Evolutionary conservation across 352 stramenopile genomes (phyloP).

Genomic region (Globisporangium parvum): DNA sequence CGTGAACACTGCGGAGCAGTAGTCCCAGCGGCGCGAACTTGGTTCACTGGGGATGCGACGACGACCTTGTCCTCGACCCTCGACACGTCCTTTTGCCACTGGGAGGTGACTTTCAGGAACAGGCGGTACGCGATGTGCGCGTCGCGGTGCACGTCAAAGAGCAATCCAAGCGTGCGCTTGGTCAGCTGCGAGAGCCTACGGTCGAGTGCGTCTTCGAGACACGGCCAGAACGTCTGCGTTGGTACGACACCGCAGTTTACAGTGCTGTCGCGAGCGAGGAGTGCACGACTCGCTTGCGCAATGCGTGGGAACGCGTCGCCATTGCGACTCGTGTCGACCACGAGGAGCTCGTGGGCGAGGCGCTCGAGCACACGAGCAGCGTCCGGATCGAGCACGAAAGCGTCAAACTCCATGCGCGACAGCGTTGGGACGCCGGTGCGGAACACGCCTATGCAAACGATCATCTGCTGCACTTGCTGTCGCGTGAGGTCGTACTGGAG

Average conservation of each 20-base stretch:
- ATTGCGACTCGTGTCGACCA: constrained; percentile 7
- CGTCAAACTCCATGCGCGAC: constrained; percentile 76
- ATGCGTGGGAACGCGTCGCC: constrained; percentile 28
- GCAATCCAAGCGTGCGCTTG: constrained; percentile 35
- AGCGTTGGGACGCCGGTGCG: constrained; percentile 26
- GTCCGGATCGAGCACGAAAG: constrained; percentile 62
- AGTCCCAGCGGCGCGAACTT: background rate
- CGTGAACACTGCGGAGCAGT: constrained; percentile 4
- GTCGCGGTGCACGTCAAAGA: constrained; percentile 68
- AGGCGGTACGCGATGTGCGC: constrained; percentile 60
- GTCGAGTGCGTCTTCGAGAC: constrained; percentile 29
- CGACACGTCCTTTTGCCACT: constrained; percentile 23
- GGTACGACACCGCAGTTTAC: constrained; percentile 22
- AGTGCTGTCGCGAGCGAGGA: constrained; percentile 31
- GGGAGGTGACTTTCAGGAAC: constrained; percentile 67
- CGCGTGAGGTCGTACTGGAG: constrained; percentile 35
- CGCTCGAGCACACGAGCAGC: constrained; percentile 23
- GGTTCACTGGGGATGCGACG: background rate
- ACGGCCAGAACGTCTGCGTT: constrained; percentile 19
- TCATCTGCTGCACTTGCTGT: constrained; percentile 30
- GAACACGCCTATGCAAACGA: constrained; percentile 39
- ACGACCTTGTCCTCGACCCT: no score
- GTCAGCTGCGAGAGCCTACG: constrained; percentile 23
- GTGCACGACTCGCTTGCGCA: constrained; percentile 37
- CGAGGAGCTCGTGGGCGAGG: constrained; percentile 30